A percentile compares a stretch with the other conserved stretches of the same genome.
These are phyloP conservation scores for Penicillium olsonii DNA, from an alignment of 2,329 filamentous ascomycete genomes.

Conservation along the genomic window DNA sequence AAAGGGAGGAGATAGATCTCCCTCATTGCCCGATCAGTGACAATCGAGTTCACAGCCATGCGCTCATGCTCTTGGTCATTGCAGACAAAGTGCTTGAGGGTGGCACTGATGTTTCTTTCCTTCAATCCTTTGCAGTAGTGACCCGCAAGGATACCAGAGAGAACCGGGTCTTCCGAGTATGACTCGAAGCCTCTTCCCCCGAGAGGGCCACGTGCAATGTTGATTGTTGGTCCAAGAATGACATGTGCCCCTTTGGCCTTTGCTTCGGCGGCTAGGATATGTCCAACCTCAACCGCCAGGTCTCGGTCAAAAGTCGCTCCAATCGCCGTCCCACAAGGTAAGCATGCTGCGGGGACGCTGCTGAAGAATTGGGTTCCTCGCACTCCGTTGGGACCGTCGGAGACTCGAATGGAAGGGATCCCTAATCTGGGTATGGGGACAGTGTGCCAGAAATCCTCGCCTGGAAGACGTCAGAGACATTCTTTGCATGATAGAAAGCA, in stretches of 20 bases:
- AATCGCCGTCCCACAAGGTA: slow-evolving; percentile 76
- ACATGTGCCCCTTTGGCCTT: slow-evolving; percentile 74
- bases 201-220: slow-evolving; percentile 77
- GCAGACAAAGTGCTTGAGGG: slow-evolving; percentile 66
- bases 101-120: slow-evolving; percentile 71
- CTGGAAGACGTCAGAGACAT: slow-evolving; percentile 4
- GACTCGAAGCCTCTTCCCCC: slow-evolving; percentile 88
- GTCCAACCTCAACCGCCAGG: slow-evolving; percentile 64
- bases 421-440: slow-evolving; percentile 63
- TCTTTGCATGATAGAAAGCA: not conserved
- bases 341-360: slow-evolving; percentile 69
- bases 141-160: slow-evolving; percentile 72
- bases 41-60: slow-evolving; percentile 44
- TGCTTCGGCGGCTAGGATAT: slow-evolving; percentile 69
- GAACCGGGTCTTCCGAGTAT: slow-evolving; percentile 77
- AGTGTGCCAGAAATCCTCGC: slow-evolving; percentile 68
- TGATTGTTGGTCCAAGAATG: slow-evolving; percentile 74
- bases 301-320: slow-evolving; percentile 77
- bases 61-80: slow-evolving; percentile 51
- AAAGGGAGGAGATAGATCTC: slow-evolving; percentile 68
- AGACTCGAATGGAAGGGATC: slow-evolving; percentile 66
- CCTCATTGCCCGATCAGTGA: slow-evolving; percentile 57
- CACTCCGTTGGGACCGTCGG: slow-evolving; percentile 70
- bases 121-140: slow-evolving; percentile 74
- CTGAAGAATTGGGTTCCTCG: slow-evolving; percentile 69